phyloP scores from a whole-genome alignment of 352 stramenopile genomes.

The Phytophthora citricola region DNA sequence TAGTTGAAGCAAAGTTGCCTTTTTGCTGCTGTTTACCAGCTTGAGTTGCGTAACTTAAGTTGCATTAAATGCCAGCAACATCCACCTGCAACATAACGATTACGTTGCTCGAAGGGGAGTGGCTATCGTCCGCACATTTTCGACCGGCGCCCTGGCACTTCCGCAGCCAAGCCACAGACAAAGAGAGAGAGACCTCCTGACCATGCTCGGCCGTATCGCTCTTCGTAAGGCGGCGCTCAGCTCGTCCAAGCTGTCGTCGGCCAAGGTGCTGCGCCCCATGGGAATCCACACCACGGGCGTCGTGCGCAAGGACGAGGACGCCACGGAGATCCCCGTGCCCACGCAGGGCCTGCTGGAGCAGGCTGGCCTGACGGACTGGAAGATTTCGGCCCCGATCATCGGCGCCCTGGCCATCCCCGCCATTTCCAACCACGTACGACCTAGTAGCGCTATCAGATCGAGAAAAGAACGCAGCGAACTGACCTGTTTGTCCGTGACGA shows the following conservation, averaged over 20 bases:
- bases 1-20: not conserved
- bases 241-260: constrained; percentile 52
- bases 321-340: constrained; percentile 42
- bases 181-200: constrained; percentile 25
- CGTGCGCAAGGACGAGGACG: constrained; percentile 61
- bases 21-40: not conserved
- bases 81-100: constrained; percentile 3
- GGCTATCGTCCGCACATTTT: constrained; percentile 30
- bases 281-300: constrained; percentile 69
- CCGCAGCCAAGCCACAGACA: constrained; percentile 7
- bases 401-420: constrained; percentile 74
- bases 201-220: constrained; percentile 80
- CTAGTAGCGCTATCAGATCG: not conserved
- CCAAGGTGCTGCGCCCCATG: constrained; percentile 51
- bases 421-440: constrained; percentile 83
- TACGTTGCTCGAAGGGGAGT: constrained; percentile 29
- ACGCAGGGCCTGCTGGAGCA: constrained; percentile 67
- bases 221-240: constrained; percentile 68
- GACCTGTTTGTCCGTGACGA: constrained; percentile 3
- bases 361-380: constrained; percentile 84
- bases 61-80: not conserved
- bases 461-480: constrained; percentile 1
- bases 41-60: not conserved
- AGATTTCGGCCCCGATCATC: constrained; percentile 81
- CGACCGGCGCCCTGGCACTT: constrained; percentile 12